phyloP scores from a whole-genome alignment of 768 basidiomycete species.

The Leccinum disarticulatum region DNA sequence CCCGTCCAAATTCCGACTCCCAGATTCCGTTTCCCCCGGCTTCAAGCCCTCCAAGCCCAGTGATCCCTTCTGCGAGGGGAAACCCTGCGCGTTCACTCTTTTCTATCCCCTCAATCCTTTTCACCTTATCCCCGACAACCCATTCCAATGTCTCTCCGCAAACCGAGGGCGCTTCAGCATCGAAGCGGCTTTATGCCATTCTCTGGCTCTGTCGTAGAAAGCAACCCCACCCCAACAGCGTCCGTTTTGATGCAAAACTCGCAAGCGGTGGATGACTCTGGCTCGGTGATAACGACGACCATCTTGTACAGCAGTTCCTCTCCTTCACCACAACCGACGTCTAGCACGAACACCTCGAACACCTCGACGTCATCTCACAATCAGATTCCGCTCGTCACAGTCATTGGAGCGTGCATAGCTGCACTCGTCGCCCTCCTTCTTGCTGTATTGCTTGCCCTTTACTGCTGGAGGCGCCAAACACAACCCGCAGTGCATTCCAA shows the following conservation, averaged over 20 bases:
- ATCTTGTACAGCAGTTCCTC: slow-evolving; percentile 17
- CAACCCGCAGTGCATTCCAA: slow-evolving; percentile 18
- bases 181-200: slow-evolving; percentile 16
- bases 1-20: slow-evolving; percentile 13
- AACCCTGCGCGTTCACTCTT: slow-evolving; percentile 14
- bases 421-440: slow-evolving; percentile 52
- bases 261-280: background rate
- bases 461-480: slow-evolving; percentile 48
- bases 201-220: slow-evolving; percentile 27
- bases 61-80: slow-evolving; percentile 28
- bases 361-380: slow-evolving; percentile 15
- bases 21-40: background rate
- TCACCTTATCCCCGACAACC: background rate
- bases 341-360: background rate
- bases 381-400: slow-evolving; percentile 42
- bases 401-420: slow-evolving; percentile 63
- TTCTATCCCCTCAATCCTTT: slow-evolving; percentile 3
- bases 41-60: too few relatives aligned
- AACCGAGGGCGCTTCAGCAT: slow-evolving; percentile 9
- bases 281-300: background rate
- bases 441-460: slow-evolving; percentile 51
- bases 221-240: slow-evolving; percentile 26
- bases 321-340: background rate
- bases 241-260: slow-evolving; percentile 26
- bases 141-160: slow-evolving; percentile 19